phyloP scores from a whole-genome alignment of 306 rosid species.

The Malus sylvestris region DNA sequence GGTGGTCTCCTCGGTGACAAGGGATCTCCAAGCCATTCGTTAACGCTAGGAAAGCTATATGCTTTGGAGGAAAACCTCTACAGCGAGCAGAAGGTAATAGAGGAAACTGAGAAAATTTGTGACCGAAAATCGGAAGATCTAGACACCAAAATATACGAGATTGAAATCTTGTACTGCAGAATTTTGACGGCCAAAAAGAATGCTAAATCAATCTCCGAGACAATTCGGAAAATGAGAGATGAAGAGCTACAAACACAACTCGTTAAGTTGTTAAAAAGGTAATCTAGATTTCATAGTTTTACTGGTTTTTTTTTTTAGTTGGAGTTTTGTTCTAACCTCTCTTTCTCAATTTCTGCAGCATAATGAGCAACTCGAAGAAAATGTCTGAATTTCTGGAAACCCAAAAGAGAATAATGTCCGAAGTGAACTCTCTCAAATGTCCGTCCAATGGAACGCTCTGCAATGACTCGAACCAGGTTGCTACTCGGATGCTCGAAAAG shows the following conservation, averaged over 20 bases:
- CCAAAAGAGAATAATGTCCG: no score
- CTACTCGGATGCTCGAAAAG: slow-evolving; percentile 50
- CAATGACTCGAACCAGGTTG: slow-evolving; percentile 55
- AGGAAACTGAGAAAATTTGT: slow-evolving; percentile 37
- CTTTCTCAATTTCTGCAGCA: no score
- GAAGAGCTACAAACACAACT: slow-evolving; percentile 67
- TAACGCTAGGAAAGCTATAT: slow-evolving; percentile 57
- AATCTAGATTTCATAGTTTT: no score
- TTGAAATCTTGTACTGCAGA: neutral
- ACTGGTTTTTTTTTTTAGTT: no score
- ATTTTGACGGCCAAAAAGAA: slow-evolving; percentile 48
- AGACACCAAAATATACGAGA: no score
- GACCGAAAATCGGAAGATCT: neutral
- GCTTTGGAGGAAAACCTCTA: slow-evolving; percentile 74
- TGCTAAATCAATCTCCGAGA: slow-evolving; percentile 54
- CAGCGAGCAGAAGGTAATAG: slow-evolving; percentile 74
- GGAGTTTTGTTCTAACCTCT: no score
- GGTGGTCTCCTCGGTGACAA: slow-evolving; percentile 46
- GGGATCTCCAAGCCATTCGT: slow-evolving; percentile 61
- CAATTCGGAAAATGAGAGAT: slow-evolving; percentile 49
- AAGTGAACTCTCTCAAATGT: slow-evolving; percentile 13
- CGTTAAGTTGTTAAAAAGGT: slow-evolving; percentile 44
- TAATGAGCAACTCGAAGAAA: no score
- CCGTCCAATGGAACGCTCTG: slow-evolving; percentile 43
- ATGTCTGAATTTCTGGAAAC: no score